These are phyloP conservation scores for Rhodamnia argentea DNA, from an alignment of 345 rosid genomes.

Conservation along the genomic window DNA sequence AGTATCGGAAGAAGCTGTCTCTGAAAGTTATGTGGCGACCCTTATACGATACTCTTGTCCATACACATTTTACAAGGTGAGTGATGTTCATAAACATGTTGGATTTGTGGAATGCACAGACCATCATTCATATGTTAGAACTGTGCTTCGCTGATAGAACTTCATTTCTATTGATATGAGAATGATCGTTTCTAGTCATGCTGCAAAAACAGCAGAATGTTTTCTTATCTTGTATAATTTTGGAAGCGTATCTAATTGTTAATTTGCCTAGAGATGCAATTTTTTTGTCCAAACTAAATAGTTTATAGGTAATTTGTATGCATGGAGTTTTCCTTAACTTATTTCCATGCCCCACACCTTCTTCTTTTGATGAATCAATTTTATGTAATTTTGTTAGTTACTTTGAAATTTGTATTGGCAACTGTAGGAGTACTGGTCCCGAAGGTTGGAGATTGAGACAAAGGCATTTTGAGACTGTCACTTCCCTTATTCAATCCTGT, in stretches of 20 bases:
- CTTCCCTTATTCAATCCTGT: constrained; percentile 82
- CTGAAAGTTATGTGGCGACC: constrained; percentile 85
- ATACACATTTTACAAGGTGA: constrained; percentile 86
- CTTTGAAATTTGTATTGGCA: not conserved
- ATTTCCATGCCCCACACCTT: not conserved
- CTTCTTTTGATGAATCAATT: not conserved
- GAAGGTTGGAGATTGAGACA: constrained; percentile 98
- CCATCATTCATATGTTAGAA: not conserved
- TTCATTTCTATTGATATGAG: not conserved
- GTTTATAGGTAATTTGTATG: not conserved
- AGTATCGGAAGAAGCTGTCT: constrained; percentile 63
- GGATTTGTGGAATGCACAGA: not conserved
- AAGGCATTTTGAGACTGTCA: constrained; percentile 74
- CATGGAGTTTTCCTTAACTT: not conserved
- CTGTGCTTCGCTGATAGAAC: not conserved
- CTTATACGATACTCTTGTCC: constrained; percentile 72
- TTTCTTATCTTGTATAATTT: not conserved
- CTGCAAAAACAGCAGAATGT: not conserved
- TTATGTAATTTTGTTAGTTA: not conserved
- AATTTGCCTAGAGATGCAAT: not conserved
- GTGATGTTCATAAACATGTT: not conserved
- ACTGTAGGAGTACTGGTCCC: constrained; percentile 80
- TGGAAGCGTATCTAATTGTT: not conserved
- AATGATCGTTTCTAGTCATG: not conserved
- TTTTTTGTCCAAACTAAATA: not conserved